These are phyloP conservation scores for Fusarium algeriense DNA, from an alignment of 2,329 filamentous ascomycete genomes.

Conservation along the genomic window DNA sequence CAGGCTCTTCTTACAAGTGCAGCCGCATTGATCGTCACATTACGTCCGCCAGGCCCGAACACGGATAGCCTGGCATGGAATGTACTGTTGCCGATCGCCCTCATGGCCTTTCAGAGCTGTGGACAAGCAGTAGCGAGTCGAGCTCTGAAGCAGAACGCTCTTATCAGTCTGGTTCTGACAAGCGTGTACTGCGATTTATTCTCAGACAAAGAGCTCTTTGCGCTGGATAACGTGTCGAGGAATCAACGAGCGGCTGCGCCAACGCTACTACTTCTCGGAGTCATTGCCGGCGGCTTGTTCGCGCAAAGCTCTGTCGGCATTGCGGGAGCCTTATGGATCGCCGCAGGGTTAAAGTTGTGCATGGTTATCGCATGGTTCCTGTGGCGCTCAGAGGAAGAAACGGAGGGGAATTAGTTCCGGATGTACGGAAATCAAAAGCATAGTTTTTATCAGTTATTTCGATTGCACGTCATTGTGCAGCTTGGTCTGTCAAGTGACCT, in stretches of 20 bases:
- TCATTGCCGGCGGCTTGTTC: conserved; percentile 62
- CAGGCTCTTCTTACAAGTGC: conserved; percentile 64
- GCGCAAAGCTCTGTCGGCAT: conserved; percentile 62
- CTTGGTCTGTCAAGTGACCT: conserved; percentile 21
- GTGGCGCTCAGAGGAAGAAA: conserved; percentile 66
- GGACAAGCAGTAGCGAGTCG: conserved; percentile 83
- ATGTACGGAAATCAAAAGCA: neutral
- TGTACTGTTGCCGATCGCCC: conserved; percentile 73
- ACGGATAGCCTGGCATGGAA: conserved; percentile 65
- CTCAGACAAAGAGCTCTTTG: conserved; percentile 68
- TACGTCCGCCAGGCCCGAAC: conserved; percentile 54
- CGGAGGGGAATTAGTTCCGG: conserved; percentile 7
- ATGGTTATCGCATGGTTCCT: conserved; percentile 70
- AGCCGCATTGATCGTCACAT: conserved; percentile 67
- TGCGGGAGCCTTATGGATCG: conserved; percentile 69
- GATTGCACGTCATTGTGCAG: conserved; percentile 15
- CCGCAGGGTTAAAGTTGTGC: conserved; percentile 66
- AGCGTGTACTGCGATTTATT: conserved; percentile 86
- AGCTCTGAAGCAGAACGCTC: conserved; percentile 74
- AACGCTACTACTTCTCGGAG: conserved; percentile 62
- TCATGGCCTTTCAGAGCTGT: conserved; percentile 81
- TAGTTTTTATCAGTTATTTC: neutral
- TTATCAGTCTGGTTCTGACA: conserved; percentile 84
- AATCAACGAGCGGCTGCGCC: conserved; percentile 65
- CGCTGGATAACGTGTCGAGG: conserved; percentile 59